Evolutionary conservation across 257 asterid species (phyloP).

Genomic region (Solanum ahanhuiri): DNA sequence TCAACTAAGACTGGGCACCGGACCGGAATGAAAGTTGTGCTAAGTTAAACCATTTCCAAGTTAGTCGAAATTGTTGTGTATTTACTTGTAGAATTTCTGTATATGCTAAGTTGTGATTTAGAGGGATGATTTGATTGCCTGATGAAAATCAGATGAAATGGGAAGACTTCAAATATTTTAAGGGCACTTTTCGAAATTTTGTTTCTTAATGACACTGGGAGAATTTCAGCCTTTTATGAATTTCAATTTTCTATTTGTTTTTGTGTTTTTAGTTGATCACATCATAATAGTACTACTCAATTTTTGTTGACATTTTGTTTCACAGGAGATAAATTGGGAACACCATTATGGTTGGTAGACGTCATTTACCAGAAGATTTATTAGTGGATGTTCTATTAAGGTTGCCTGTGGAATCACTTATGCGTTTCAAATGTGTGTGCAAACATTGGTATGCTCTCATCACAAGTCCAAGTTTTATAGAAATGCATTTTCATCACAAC

Average conservation of each 20-base stretch:
- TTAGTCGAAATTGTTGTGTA: background rate
- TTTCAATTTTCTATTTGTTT: background rate
- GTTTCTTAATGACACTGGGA: background rate
- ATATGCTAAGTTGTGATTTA: background rate
- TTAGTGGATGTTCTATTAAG: slow-evolving; percentile 21
- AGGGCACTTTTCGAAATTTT: background rate
- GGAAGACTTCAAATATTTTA: background rate
- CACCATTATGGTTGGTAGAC: background rate
- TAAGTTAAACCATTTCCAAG: background rate
- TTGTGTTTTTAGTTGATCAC: background rate
- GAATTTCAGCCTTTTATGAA: background rate
- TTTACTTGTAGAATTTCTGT: background rate
- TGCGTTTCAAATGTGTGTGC: slow-evolving; percentile 29
- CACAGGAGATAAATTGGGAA: background rate
- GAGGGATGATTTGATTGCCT: background rate
- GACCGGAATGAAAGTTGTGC: background rate
- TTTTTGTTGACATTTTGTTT: background rate
- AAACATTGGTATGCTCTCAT: slow-evolving; percentile 32
- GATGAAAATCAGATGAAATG: background rate
- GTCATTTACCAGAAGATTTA: slow-evolving; percentile 18
- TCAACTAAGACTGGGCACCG: background rate
- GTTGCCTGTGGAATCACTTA: slow-evolving; percentile 25
- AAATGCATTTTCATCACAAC: slow-evolving; percentile 14
- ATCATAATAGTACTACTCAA: background rate
- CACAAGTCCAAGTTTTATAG: slow-evolving; percentile 12